Base-by-base conservation (phyloP, 495 filamentous ascomycete species). In the Hyaloscypha hepaticicola region DNA sequence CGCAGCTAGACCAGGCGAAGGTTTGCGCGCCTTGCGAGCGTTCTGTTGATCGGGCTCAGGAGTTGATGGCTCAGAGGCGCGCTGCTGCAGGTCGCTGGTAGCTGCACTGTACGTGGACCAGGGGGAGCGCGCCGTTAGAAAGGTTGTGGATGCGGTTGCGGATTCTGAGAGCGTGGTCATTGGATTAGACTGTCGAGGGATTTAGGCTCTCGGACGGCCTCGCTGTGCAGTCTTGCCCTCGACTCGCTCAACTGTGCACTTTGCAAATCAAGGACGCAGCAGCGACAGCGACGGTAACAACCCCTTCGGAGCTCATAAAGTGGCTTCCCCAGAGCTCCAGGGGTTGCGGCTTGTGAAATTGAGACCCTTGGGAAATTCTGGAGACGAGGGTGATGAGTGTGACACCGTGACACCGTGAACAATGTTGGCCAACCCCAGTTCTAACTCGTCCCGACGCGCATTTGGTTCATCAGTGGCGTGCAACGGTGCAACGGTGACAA, bases 1-100 rank as follows among this genome's bases (percentile, higher is more conserved):
- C 56, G 89, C 90, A 66, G 90, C 88, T 24, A 93, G 80, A 25
- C 88, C 89, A 49, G 90, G 89, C 28, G 89, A 91, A 2, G 84
- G 83, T 71, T 85, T 85, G 64, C 85, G 80, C 48, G 77, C 73
- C 63, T 76, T 73, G 63, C 71, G 72, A 25, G 65, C 59, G 45
- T 66, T 71, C 19, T 34, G 53, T 38, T 62, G 34, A 9, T 64
- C 63, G n/a, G 16, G 50, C 45, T 63, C 58, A 41, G 50, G 45
- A 19, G 58, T n/a, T 49, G 50, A 49, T 8, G 61, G 25, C 22
- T 14, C 19, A 8, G 63, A 59, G 49, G 52, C 31, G 27, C 31
- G 58, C 25, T 25, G 34, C 26, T 59, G 65, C 38, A 53, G 60
- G 61, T 58, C 55, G 57, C 51, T 57, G 56, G 34, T 29, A 21